Conservation (phyloP, 257 asterid genomes). For the Solanum acaule region DNA sequence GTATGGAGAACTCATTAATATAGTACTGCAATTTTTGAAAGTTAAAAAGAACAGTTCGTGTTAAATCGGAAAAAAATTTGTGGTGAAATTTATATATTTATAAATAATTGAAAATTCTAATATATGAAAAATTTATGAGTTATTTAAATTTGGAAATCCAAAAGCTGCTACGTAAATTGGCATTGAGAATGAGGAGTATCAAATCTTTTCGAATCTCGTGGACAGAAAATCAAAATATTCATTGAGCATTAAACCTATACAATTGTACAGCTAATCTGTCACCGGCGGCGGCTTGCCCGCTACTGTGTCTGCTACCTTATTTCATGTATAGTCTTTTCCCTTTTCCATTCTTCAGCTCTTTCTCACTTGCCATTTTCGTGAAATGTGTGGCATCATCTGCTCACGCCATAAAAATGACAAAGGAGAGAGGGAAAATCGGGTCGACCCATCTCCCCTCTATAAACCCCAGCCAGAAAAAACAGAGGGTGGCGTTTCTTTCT, state of each 20-base stretch:
- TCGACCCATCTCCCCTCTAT: background rate
- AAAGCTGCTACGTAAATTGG: background rate
- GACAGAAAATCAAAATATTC: background rate
- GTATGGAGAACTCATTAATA: background rate
- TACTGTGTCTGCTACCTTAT: background rate
- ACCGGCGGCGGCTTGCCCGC: background rate
- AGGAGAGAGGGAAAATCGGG: background rate
- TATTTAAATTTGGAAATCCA: background rate
- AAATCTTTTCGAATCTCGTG: background rate
- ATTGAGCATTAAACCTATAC: too few species aligned
- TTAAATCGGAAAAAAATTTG: too few species aligned
- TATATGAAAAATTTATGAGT: too few species aligned
- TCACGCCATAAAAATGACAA: background rate
- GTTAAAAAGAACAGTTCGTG: too few species aligned
- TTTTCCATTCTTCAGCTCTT: background rate
- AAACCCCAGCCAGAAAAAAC: background rate
- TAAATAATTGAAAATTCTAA: background rate
- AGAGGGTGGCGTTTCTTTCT: background rate
- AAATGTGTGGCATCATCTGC: background rate
- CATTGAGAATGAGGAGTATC: too few species aligned
- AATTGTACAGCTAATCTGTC: background rate
- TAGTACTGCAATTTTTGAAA: too few species aligned
- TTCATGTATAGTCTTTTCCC: background rate
- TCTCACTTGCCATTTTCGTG: background rate
- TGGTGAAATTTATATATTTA: too few species aligned